These are phyloP conservation scores for Wickerhamiella qilinensis DNA, from an alignment of 805 yeast species.

Conservation along the genomic window DNA sequence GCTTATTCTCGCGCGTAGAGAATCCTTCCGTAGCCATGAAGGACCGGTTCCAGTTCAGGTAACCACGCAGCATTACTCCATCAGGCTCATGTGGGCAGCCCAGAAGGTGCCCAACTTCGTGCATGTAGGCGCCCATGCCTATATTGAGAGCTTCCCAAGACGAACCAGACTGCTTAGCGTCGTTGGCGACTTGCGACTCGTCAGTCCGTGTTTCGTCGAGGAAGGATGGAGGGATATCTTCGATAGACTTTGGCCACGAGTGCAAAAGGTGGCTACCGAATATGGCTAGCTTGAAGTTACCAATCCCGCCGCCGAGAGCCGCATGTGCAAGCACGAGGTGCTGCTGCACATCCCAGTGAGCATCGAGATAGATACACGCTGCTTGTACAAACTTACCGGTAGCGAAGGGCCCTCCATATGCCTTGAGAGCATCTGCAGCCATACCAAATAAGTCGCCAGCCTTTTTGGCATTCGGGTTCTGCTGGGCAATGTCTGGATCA, in stretches of 20 bases:
- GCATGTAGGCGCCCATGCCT: conserved; percentile 87
- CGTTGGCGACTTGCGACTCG: conserved; percentile 72
- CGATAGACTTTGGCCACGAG: conserved; percentile 81
- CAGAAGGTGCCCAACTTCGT: conserved; percentile 80
- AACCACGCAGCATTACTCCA: conserved; percentile 86
- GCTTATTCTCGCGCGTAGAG: conserved; percentile 16
- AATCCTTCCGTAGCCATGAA: conserved; percentile 60
- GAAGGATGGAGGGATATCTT: conserved; percentile 50
- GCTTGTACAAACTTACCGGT: conserved; percentile 43
- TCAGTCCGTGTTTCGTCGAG: conserved; percentile 54
- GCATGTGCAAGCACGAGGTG: conserved; percentile 70
- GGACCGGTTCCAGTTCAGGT: conserved; percentile 62
- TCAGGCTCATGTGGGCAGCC: conserved; percentile 85
- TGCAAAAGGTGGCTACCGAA: conserved; percentile 88
- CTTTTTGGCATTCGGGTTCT: conserved; percentile 53
- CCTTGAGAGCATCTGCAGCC: conserved; percentile 56
- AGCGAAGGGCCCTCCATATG: conserved; percentile 39
- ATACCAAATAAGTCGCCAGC: conserved; percentile 64
- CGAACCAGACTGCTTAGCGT: conserved; percentile 66
- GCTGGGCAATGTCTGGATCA: conserved; percentile 75
- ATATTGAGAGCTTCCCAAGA: conserved; percentile 81
- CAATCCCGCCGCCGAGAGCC: conserved; percentile 81
- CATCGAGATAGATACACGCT: conserved; percentile 72
- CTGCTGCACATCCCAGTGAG: conserved; percentile 56
- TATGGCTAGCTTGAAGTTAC: conserved; percentile 58